These are phyloP conservation scores for Lactarius pseudohatsudake DNA, from an alignment of 768 basidiomycete genomes.

Conservation along the genomic window DNA sequence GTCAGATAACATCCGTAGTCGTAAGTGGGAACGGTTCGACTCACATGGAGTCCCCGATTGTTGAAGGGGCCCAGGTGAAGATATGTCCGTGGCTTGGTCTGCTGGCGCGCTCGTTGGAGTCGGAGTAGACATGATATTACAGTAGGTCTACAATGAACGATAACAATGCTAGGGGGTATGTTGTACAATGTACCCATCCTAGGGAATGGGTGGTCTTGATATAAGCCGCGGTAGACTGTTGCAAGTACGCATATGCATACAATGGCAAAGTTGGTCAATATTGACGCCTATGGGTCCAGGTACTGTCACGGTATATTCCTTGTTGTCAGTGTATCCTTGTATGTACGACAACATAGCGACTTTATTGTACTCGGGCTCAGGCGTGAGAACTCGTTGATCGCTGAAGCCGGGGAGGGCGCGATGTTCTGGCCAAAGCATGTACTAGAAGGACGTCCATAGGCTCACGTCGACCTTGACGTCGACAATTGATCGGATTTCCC, in stretches of 20 bases:
- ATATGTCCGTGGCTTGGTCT: background rate
- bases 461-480: no score
- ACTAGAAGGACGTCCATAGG: background rate
- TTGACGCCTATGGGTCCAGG: background rate
- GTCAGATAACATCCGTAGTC: background rate
- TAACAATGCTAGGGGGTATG: background rate
- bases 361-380: background rate
- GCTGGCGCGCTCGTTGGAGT: background rate
- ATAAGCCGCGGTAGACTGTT: background rate
- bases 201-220: background rate
- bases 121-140: background rate
- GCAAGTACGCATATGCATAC: background rate
- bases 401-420: background rate
- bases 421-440: background rate
- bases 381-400: background rate
- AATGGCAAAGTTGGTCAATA: background rate
- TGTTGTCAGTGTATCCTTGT: background rate
- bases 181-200: background rate
- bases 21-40: background rate
- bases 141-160: background rate
- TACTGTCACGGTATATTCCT: background rate
- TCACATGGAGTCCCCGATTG: background rate
- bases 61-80: background rate
- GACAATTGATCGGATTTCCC: background rate
- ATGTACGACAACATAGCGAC: background rate